These are phyloP conservation scores for Aspergillus hortae DNA, from an alignment of 2,329 filamentous ascomycete genomes.

Conservation along the genomic window DNA sequence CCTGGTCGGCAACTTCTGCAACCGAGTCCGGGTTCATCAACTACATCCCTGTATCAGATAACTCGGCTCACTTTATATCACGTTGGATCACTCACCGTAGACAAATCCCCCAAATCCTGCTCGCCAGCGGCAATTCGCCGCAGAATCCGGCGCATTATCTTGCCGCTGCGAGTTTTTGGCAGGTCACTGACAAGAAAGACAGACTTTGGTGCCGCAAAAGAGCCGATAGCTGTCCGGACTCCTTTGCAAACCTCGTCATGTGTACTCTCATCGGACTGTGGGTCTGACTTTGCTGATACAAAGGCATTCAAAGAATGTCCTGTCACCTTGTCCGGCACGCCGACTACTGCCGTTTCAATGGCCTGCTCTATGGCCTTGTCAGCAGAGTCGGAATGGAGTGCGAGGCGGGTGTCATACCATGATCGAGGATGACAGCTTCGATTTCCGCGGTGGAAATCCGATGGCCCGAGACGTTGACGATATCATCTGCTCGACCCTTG, in stretches of 20 bases:
- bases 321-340: slow-evolving; percentile 82
- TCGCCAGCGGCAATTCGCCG: slow-evolving; percentile 36
- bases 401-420: slow-evolving; percentile 40
- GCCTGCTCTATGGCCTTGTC: slow-evolving; percentile 39
- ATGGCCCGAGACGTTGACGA: slow-evolving; percentile 92
- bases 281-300: slow-evolving; percentile 43
- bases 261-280: too few species aligned
- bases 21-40: too few species aligned
- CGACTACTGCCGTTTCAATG: slow-evolving; percentile 87
- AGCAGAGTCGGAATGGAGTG: too few species aligned
- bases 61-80: too few species aligned
- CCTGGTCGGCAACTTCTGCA: too few species aligned
- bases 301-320: slow-evolving; percentile 94
- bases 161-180: slow-evolving; percentile 89
- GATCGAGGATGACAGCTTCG: slow-evolving; percentile 90
- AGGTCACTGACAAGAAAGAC: slow-evolving; percentile 86
- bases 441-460: slow-evolving; percentile 92
- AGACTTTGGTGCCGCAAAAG: slow-evolving; percentile 87
- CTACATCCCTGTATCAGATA: too few species aligned
- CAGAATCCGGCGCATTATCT: slow-evolving; percentile 94
- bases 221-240: slow-evolving; percentile 62
- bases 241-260: slow-evolving; percentile 58
- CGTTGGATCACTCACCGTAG: too few species aligned
- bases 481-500: slow-evolving; percentile 89
- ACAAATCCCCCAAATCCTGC: too few species aligned